Evolutionary conservation across 2,329 filamentous ascomycete genomes (phyloP), one percentile per base, ranked within the genome.

Genomic region (Mycocentrospora acerina): DNA sequence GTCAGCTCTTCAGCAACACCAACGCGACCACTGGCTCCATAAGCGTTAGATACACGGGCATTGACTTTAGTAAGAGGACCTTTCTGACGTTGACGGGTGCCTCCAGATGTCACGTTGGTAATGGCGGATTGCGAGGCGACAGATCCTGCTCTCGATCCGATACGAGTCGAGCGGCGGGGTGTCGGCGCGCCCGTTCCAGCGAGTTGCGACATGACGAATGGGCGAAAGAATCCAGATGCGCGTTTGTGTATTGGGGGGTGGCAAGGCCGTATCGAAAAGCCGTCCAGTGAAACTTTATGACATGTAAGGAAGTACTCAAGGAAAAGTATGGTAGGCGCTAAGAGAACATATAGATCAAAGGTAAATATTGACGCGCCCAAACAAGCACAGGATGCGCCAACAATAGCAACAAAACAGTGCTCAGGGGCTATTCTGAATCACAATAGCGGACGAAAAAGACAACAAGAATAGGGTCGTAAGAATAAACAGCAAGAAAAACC

Each of bases 1-100:
- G 48, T 34, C 4, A 69, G 45, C 27, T 61, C 59, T 26, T 60
- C 56, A 11, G 60, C 60, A 25, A 53, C 49, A 17, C 55, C 52
- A 27, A 62, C 49, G 17, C 61, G 62, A 33, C 63, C 64, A 37
- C 53, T 55, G 15, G 66, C 51, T 25, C 67, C 67, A 38, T 70
- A 70, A 2, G 64, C 62, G 33, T 62, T 59, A 4, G 66, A 68
- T 29, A 57, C 49, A 16, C 57, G 58, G 15, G 55, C 29, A 18
- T 59, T 59, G 29, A 63, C 46, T 44, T 64, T 60, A 10, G 62
- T 57, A 4, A 66, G 47, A 2, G 60, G 49, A 6, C 44, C 57
- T 30, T 53, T 57, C 24, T 47, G 53, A n/a, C 50, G 46, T 15
- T 46, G 50, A 7, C 43, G 49, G 4, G 49, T 46, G 4, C 46